Conservation (phyloP, 2,329 filamentous ascomycete genomes). For the Clonostachys chloroleuca region DNA sequence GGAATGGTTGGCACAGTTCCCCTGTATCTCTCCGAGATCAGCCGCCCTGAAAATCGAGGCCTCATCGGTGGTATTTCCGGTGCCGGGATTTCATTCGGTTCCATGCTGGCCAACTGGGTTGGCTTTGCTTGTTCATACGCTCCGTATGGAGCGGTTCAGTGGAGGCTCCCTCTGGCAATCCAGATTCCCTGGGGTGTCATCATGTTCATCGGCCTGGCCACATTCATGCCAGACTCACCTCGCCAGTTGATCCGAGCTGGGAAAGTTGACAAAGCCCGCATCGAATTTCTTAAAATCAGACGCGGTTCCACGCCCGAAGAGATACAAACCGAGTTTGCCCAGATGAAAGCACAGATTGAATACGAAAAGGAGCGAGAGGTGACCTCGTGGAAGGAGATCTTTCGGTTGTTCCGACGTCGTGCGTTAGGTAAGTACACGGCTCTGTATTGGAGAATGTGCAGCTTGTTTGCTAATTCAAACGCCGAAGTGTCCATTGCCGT, state of each 20-base stretch:
- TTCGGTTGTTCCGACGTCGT: conserved; percentile 42
- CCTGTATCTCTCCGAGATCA: conserved; percentile 17
- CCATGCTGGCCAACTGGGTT: conserved; percentile 30
- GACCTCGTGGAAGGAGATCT: conserved; percentile 45
- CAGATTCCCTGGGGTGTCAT: conserved; percentile 16
- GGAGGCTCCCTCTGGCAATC: conserved; percentile 24
- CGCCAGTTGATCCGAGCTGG: conserved; percentile 39
- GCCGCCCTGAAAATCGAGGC: conserved; percentile 14
- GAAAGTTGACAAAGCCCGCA: conserved; percentile 39
- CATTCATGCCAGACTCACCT: conserved; percentile 16
- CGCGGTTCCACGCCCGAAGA: conserved; percentile 36
- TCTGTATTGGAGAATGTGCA: neutral
- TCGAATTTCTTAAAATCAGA: conserved; percentile 41
- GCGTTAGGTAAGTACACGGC: conserved; percentile 35
- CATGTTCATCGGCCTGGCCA: conserved; percentile 19
- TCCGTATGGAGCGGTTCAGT: conserved; percentile 22
- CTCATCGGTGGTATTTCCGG: conserved; percentile 20
- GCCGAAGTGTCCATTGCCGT: conserved; percentile 39
- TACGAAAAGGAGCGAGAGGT: conserved; percentile 54
- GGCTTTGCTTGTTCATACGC: conserved; percentile 27
- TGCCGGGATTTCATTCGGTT: conserved; percentile 26
- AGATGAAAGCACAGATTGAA: conserved; percentile 50
- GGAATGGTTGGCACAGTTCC: conserved; percentile 5
- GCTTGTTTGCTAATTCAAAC: neutral
- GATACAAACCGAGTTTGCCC: conserved; percentile 42